These are phyloP conservation scores for Camellia oleifera DNA, from an alignment of 179 eudicot species.

Conservation along the genomic window DNA sequence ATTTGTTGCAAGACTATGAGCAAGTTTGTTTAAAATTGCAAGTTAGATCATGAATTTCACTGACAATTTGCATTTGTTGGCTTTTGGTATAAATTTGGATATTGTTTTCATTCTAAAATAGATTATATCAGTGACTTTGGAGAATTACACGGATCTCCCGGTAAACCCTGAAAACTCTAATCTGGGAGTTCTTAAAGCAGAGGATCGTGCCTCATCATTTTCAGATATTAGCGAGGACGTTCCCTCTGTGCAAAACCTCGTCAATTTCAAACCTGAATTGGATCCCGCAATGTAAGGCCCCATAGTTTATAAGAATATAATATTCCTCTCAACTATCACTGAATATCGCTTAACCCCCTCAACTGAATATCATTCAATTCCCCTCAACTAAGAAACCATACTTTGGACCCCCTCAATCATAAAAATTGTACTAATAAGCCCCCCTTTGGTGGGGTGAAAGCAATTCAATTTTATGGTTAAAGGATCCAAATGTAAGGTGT, in stretches of 20 bases:
- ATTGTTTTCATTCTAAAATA: constrained; percentile 25
- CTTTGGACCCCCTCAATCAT: too few species aligned
- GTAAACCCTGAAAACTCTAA: constrained; percentile 30
- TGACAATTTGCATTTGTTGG: constrained; percentile 11
- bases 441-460: too few species aligned
- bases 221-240: constrained; percentile 23
- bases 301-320: not conserved
- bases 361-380: too few species aligned
- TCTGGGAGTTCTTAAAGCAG: constrained; percentile 26
- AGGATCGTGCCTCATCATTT: constrained; percentile 29
- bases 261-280: constrained; percentile 36
- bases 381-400: too few species aligned
- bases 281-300: constrained; percentile 45
- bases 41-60: constrained; percentile 9
- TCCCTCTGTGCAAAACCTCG: constrained; percentile 9
- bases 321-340: too few species aligned
- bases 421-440: too few species aligned
- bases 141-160: constrained; percentile 58
- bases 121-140: constrained; percentile 81
- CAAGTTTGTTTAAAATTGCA: not conserved
- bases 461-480: too few species aligned
- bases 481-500: too few species aligned
- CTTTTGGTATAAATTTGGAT: constrained; percentile 9
- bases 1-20: not conserved
- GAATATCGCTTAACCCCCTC: too few species aligned